Base-by-base conservation (phyloP, 2,329 filamentous ascomycete genomes). In the Penicillium sp. region DNA sequence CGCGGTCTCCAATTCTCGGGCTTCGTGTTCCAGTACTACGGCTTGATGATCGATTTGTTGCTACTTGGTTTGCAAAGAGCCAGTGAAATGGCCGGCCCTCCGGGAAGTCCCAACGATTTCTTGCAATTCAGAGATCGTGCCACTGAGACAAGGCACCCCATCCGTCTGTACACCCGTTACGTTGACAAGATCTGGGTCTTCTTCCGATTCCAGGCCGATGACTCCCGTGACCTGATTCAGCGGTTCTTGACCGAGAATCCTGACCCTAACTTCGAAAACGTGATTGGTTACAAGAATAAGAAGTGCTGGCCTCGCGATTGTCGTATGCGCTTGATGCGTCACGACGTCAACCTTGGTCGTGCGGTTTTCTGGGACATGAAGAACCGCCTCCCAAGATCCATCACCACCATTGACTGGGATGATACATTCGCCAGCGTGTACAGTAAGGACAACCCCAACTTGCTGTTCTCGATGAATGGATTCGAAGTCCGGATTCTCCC, bases 171-270 rank as follows among this genome's bases (percentile, higher is more conserved):
- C 79, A 96, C 92, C 12, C 85, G 94, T 70, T 99, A 99, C 74
- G 93, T 99, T 64, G 94, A 99, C 80, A 94, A 91, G 75, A 96
- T 99, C 55, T 99, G 94, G 93, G 91, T 99, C 6, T 96, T 97
- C 80, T 86, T 97, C 73, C 85, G 94, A 52, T 99, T 99, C 74
- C 89, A 85, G 4, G 93, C 93, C 0, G 94, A 99, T 45, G 94
- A 99, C 71, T 96, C 93, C 3, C 84, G 94, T 60, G 94, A 99
- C 69, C 82, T 99, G 47, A 99, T 99, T 58, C 94, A 99, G 74
- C 89, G 94, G 10, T 99, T 97, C 82, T 81, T 99, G 66, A 99
- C 96, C 0, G 96, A 99, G 73, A 93, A 99, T 71, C 94, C 94
- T 0, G 96, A 99, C 75, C 94, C 94, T 2, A 99, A 99, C 72